Evolutionary conservation across 306 rosid genomes (phyloP).

Genomic region (Glycine tomentella): DNA sequence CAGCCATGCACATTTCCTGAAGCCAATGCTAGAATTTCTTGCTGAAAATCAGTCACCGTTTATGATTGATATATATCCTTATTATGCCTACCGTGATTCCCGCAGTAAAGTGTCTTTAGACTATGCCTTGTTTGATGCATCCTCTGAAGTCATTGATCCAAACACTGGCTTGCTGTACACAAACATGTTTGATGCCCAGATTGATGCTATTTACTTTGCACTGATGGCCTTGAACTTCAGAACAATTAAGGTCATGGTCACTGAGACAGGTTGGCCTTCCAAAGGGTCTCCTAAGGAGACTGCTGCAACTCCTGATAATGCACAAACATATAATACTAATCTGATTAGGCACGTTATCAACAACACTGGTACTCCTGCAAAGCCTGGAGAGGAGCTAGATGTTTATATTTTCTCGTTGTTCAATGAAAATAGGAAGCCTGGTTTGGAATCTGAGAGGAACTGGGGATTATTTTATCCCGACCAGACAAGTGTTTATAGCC

Average conservation of each 20-base stretch:
- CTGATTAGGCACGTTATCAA: conserved; percentile 62
- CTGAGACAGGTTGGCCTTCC: conserved; percentile 99
- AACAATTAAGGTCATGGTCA: conserved; percentile 88
- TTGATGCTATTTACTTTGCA: conserved; percentile 92
- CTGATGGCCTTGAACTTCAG: conserved; percentile 87
- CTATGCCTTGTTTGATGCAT: conserved; percentile 86
- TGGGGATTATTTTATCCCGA: conserved; percentile 98
- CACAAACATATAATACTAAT: conserved; percentile 78
- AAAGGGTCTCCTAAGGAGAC: conserved; percentile 96
- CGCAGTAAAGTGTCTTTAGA: conserved; percentile 75
- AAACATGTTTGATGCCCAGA: conserved; percentile 96
- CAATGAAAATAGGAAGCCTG: conserved; percentile 94
- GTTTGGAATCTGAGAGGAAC: conserved; percentile 95
- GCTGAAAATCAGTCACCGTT: conserved; percentile 95
- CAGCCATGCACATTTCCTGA: conserved; percentile 81
- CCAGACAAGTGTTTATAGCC: conserved; percentile 92
- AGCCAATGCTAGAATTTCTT: conserved; percentile 93
- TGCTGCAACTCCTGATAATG: conserved; percentile 73
- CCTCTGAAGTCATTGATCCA: conserved; percentile 95
- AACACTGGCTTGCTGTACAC: conserved; percentile 94
- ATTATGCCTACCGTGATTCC: conserved; percentile 93
- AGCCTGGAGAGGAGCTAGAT: conserved; percentile 59
- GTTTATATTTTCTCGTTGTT: conserved; percentile 59
- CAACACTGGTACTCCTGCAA: conserved; percentile 61
- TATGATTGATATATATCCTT: conserved; percentile 97